These are phyloP conservation scores for Colletotrichum cereale DNA, from an alignment of 2,329 filamentous ascomycete species.

Conservation along the genomic window DNA sequence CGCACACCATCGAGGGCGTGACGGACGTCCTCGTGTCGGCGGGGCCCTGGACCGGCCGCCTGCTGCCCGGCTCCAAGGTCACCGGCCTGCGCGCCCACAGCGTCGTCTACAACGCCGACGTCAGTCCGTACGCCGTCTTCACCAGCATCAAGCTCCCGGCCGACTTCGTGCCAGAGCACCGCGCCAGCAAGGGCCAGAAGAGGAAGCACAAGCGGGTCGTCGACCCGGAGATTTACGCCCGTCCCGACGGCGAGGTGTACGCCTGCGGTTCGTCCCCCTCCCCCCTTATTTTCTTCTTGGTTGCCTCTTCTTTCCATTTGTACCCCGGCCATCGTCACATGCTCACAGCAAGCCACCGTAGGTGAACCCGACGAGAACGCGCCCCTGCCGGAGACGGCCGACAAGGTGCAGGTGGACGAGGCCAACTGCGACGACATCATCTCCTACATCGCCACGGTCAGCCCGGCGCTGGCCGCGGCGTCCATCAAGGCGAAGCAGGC, in stretches of 20 bases:
- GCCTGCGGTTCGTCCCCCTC: slow-evolving; percentile 75
- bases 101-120: slow-evolving; percentile 72
- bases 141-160: slow-evolving; percentile 83
- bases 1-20: slow-evolving; percentile 55
- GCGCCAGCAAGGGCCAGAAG: slow-evolving; percentile 60
- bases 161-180: slow-evolving; percentile 69
- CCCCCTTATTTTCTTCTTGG: slow-evolving; percentile 1
- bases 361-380: slow-evolving; percentile 82
- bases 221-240: slow-evolving; percentile 92
- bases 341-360: slow-evolving; percentile 43
- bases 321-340: neutral
- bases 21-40: slow-evolving; percentile 69
- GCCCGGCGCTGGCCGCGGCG: slow-evolving; percentile 74
- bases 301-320: neutral
- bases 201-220: slow-evolving; percentile 72
- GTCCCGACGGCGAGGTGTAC: slow-evolving; percentile 90
- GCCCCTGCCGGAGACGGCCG: slow-evolving; percentile 81
- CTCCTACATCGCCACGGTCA: slow-evolving; percentile 78
- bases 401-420: slow-evolving; percentile 81
- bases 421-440: slow-evolving; percentile 86
- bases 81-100: slow-evolving; percentile 73
- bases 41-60: slow-evolving; percentile 72
- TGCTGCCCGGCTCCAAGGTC: slow-evolving; percentile 70
- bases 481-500: slow-evolving; percentile 83
- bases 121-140: slow-evolving; percentile 84